A percentile compares a stretch with the other conserved stretches of the same genome.
Conservation (phyloP, 768 basidiomycete genomes). For the Strobilomyces dryophilus region DNA sequence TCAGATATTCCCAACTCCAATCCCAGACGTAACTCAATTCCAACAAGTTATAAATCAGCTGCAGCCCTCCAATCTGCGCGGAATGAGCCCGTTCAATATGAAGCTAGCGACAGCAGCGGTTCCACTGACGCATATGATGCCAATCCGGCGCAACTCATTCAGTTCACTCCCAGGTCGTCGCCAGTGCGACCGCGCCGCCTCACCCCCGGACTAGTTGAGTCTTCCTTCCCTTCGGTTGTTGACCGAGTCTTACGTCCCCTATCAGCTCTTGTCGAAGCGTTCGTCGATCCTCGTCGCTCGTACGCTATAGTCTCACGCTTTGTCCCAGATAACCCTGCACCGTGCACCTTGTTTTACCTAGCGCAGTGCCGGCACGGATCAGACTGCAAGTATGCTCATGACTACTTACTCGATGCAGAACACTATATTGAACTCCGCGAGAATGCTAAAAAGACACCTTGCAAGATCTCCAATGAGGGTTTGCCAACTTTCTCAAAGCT, state of each 20-base stretch:
- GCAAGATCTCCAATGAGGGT: constrained; percentile 58
- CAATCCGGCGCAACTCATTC: constrained; percentile 22
- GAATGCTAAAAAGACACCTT: constrained; percentile 61
- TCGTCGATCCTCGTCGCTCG: constrained; percentile 26
- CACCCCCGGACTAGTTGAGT: constrained; percentile 53
- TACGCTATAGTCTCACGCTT: background rate
- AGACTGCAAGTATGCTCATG: constrained; percentile 58
- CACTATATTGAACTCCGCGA: constrained; percentile 49
- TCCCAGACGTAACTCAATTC: constrained; percentile 24
- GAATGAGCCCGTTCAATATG: constrained; percentile 35
- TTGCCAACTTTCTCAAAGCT: constrained; percentile 8
- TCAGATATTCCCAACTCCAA: constrained; percentile 12
- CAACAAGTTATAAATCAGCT: constrained; percentile 40
- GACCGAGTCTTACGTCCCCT: constrained; percentile 8
- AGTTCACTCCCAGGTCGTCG: constrained; percentile 29
- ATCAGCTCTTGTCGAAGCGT: constrained; percentile 60
- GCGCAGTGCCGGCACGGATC: constrained; percentile 55
- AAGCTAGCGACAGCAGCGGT: constrained; percentile 40
- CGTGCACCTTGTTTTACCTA: constrained; percentile 65
- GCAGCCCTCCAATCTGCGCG: constrained; percentile 22
- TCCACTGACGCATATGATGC: constrained; percentile 44
- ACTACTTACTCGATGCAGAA: constrained; percentile 53
- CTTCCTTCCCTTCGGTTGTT: constrained; percentile 2
- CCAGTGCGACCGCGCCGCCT: constrained; percentile 38
- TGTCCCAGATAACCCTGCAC: constrained; percentile 50